Evolutionary conservation across 1,284 basidiomycete species (phyloP), one percentile per base, ranked within the genome.

Genomic region (Jaminaea rosea): DNA sequence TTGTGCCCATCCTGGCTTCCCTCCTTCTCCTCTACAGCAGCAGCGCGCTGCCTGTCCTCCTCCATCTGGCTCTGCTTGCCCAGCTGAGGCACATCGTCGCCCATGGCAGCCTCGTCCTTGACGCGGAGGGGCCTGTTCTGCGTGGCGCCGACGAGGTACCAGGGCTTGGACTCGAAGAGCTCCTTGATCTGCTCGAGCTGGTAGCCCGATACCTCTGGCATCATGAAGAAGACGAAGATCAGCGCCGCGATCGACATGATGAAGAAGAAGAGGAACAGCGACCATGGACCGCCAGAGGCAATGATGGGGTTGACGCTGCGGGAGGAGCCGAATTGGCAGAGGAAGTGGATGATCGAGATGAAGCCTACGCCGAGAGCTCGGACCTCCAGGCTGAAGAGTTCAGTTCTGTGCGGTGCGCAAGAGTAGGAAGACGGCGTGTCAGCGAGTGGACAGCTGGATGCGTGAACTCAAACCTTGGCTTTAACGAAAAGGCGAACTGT

Each of bases 261-360:
- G 34, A 56, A 44, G 57, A 55, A 64, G 55, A 64, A 64, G 28
- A 64, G 50, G 57, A 64, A 60, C 21, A 37, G 13, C 26, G 54
- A 52, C 29, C 54, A 60, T 44, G 62, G 56, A 49, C 55, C 58
- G 46, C 56, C 55, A 0, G 46, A 53, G 8, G 34, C 26, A 15
- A 63, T 47, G 49, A 63, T 63, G 1, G 60, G 62, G 53, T 65
- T 62, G 28, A 60, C 53, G 19, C 60, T 42, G 9, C 62, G 52
- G 4, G 60, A 63, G 13, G 58, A 53, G 19, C 55, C 62, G 56
- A 54, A 65, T 50, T 65, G 60, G 52, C 56, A 54, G 31, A 55
- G 52, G 45, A 65, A 65, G 53, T 63, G 62, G 27, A 63, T 46
- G 21, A 58, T 49, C 42, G 54, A 56, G 7, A 62, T 53, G 36